These are phyloP conservation scores for Zygosaccharomyces bailii DNA, from an alignment of 805 yeast species.

Conservation along the genomic window DNA sequence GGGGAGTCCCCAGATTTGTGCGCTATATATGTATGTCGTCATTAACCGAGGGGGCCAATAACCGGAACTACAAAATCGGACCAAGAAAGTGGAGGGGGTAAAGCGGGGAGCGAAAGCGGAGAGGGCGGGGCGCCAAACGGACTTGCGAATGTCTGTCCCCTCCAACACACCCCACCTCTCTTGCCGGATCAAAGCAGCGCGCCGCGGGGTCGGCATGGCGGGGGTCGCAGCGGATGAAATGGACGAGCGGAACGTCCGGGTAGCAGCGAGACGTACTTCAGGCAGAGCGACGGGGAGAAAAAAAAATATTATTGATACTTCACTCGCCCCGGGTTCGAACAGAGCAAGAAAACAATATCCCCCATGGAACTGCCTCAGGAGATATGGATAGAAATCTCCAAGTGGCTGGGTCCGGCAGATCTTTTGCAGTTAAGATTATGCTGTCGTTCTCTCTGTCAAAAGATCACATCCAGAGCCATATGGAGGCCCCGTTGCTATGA, in stretches of 20 bases:
- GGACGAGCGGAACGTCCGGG: background rate
- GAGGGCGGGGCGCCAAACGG: background rate
- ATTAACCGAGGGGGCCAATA: background rate
- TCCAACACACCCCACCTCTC: too few relatives aligned
- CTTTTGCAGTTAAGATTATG: conserved; percentile 15
- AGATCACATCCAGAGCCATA: conserved; percentile 11
- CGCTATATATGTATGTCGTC: conserved; percentile 1
- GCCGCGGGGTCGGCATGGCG: background rate
- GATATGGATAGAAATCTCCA: conserved; percentile 19
- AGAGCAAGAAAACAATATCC: background rate
- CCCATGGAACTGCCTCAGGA: conserved; percentile 16
- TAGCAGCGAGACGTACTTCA: background rate
- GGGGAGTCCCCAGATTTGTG: background rate
- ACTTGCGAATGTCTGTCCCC: too few relatives aligned
- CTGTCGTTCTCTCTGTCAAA: conserved; percentile 11
- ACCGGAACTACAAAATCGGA: background rate
- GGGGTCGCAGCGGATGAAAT: background rate
- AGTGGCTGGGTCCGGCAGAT: conserved; percentile 13
- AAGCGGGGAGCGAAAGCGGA: too few relatives aligned
- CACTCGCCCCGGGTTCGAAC: background rate
- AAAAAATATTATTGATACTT: too few relatives aligned
- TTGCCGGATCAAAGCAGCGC: background rate
- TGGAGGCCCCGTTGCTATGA: conserved; percentile 20
- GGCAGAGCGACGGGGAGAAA: background rate
- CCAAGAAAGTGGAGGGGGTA: background rate